Base-by-base conservation (phyloP, 805 yeast species). In the Naumovozyma baii region DNA sequence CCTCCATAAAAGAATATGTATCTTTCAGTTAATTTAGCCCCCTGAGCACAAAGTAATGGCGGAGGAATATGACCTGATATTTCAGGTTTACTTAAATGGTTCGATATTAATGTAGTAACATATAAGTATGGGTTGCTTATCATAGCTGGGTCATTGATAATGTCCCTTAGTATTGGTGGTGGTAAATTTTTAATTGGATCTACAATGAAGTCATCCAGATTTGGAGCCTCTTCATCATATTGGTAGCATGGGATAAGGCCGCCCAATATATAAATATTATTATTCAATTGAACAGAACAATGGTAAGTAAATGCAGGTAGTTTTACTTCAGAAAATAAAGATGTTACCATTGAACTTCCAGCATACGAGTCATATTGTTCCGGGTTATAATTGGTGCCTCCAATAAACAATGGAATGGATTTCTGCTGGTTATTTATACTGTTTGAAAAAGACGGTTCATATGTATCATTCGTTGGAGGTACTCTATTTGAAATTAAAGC, bases 1-100 rank as follows among this genome's bases (percentile, higher is more conserved):
- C 92, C 94, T 5, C 90, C 94, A 51, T 73, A 80, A 44, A 70
- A 69, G 46, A 80, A 69, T n/a, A 76, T 66, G 47, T 78, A 78
- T 29, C 75, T 58, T 15, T 69, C 63, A 2, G 82, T 71, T 4
- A 82, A 59, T 40, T 57, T 66, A 5, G 74, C 64, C 5, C 73
- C 68, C 7, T 66, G 49, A 52, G 76, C 62, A 38, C 74, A 68
- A 31, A 73, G 50, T 14, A 80, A 51, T 3, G 78, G 69, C 4
- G 73, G 71, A 0, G 87, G 86, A 5, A 64, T 49, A 36, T 65
- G 66, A 3, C 72, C 73, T 2, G 43, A 37, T 3, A 57, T 26
- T 41, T 48, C 26, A 52, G 65, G 58, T 58, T 51, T 55, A 4
- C 46, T 45, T 2, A 69, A 41, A 5, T 67, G 57, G 39, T 60